These are phyloP conservation scores for Pleurotus salmoneostramineus DNA, from an alignment of 768 basidiomycete genomes.

Conservation along the genomic window DNA sequence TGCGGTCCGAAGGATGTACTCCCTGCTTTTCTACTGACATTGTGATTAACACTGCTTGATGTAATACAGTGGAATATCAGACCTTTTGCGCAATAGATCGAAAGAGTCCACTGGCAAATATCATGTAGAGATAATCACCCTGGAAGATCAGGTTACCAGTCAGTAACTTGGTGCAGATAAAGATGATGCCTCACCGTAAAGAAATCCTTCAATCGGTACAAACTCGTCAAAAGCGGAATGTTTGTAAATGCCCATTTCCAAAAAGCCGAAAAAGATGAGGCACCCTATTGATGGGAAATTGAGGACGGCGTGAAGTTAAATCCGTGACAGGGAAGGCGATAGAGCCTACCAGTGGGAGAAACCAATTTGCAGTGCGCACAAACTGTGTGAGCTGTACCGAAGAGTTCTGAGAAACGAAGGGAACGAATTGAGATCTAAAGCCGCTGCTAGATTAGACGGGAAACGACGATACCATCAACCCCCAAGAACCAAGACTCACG, in stretches of 20 bases:
- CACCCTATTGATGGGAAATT: neutral
- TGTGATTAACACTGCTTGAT: neutral
- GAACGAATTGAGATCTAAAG: slow-evolving; percentile 36
- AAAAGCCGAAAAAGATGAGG: neutral
- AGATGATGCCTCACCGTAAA: slow-evolving; percentile 15
- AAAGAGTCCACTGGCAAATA: neutral
- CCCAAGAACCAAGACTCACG: slow-evolving; percentile 27
- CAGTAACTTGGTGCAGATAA: slow-evolving; percentile 12
- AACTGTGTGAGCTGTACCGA: slow-evolving; percentile 42
- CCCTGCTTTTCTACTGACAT: slow-evolving; percentile 12
- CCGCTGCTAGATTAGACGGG: neutral
- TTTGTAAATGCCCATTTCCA: slow-evolving; percentile 38
- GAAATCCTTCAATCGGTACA: slow-evolving; percentile 20
- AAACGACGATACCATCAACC: slow-evolving; percentile 5
- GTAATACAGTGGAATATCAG: neutral
- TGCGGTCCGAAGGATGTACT: slow-evolving; percentile 34
- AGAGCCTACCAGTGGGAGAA: slow-evolving; percentile 36
- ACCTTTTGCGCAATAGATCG: neutral
- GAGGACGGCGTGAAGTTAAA: neutral
- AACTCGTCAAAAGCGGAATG: slow-evolving; percentile 31
- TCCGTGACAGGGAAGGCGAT: neutral
- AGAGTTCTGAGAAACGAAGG: slow-evolving; percentile 36
- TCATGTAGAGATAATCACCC: slow-evolving; percentile 9
- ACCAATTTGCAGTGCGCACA: slow-evolving; percentile 46
- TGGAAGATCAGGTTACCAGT: neutral